Base-by-base conservation (phyloP, 163 green algal species). In the Scenedesmus sp. region DNA sequence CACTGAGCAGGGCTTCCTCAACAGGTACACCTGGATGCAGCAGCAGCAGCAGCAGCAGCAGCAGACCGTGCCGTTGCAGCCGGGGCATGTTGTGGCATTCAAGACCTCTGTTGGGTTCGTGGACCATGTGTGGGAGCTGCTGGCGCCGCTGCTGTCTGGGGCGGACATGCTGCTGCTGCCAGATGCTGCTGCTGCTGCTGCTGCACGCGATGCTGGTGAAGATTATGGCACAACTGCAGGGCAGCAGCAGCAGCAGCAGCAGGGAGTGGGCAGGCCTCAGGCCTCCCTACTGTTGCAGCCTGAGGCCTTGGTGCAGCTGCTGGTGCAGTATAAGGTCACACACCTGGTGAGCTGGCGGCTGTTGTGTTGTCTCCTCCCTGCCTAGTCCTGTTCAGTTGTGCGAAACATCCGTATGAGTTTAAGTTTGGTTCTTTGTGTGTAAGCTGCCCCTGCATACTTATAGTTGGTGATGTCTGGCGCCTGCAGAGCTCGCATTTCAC, bases 61-160 rank as follows among this genome's bases (percentile, higher is more conserved):
- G 81, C 52, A 62, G 81, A 59, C 76, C 54, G 74, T 91, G 76
- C 57, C 86, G 15, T 34, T 91, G 20, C 18, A 81, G 60, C 93
- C 86, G 54, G 91, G 88, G 0, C 93, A 97, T 89, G 84, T 95
- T 4, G 92, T 96, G 8, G 93, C 90, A 0, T 94, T 97, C 87
- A 95, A 92, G 60, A 97, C 96, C 6, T 57, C 94, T 0, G 81
- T 94, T 20, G 87, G 79, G 13, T 98, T 98, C 92, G 96, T 98
- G 4, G 96, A 98, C 92, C 86, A 90, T 26, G 6, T 97, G 0
- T 97, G 94, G 93, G 92, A 98, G 93, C 76, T 97, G 6, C 94
- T 98, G 89, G 96, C 82, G 6, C 95, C 96, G 2, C 89, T 98
- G 55, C 67, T 97, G 79, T 88, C 82, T 46, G 94, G 95, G 26